Evolutionary conservation across 2,329 filamentous ascomycete species (phyloP), one percentile per base, ranked within the genome.

Genomic region (Aspergillus sergii): DNA sequence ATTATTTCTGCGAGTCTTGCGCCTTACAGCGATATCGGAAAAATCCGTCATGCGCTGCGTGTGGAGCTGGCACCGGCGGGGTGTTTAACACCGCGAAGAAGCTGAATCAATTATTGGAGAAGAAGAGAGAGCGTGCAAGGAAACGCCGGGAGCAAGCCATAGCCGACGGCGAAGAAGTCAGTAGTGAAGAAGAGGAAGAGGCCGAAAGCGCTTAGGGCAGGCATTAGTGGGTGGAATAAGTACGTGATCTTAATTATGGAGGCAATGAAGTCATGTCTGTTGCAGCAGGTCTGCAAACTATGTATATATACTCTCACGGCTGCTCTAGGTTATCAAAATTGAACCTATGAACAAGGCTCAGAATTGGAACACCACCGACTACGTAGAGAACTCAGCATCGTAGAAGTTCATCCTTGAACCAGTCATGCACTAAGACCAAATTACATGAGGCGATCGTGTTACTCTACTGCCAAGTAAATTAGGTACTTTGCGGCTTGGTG

Each of bases 1-100:
- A 99, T 77, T 98, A 98, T 77, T 98, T 98, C 74, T 99, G 95
- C 75, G 91, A 97, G 77, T 84, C 86, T 1, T 99, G 95, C 77
- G 95, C 95, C 30, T 81, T 98, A 70, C 88, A 91, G 75, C 82
- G 94, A 68, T 98, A 97, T 75, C 85, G 91, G 66, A 95, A 92
- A 74, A 92, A 94, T 71, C 94, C 94, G 4, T 88, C 87, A 3
- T 98, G 95, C 77, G 92, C 92, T 2, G 91, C 91, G 4, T 98
- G 95, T 76, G 91, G 92, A 1, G 84, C 89, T 0, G 91, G 93
- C 6, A 98, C 94, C 0, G 89, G 90, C 34, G 95, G 95, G 0
- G 92, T 96, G 0, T 98, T 98, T 73, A 97, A 96, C 75, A 86
- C 87, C 4, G 93, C 94, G 1, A 96, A 93, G 82, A 91, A 90